Conservation (phyloP, 331 rosid genomes). For the Quercus lobata region DNA sequence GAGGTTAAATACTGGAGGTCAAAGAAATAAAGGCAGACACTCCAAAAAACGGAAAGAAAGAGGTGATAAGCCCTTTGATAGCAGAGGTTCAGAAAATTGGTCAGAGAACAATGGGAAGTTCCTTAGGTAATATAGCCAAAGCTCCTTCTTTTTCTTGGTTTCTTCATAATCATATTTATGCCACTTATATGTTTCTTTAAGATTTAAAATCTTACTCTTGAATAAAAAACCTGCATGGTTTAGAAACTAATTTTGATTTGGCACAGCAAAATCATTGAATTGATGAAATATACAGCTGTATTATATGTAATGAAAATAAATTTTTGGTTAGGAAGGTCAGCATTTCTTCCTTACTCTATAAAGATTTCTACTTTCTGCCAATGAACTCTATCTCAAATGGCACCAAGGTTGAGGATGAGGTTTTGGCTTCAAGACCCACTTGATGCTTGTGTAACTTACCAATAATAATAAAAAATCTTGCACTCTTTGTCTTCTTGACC, state of each 20-base stretch:
- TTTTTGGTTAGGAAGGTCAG: neutral
- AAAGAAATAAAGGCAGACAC: slow-evolving; percentile 46
- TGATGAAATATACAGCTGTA: neutral
- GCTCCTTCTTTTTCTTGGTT: neutral
- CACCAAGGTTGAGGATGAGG: too few relatives aligned
- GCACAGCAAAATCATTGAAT: neutral
- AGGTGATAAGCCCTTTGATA: slow-evolving; percentile 78
- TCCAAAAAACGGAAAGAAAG: slow-evolving; percentile 82
- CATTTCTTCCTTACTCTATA: neutral
- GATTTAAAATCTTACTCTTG: neutral
- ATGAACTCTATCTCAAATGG: too few relatives aligned
- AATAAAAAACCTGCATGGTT: neutral
- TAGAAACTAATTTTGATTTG: neutral
- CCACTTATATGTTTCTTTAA: neutral
- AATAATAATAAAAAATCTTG: too few relatives aligned
- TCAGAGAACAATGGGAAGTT: slow-evolving; percentile 65
- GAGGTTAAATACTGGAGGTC: slow-evolving; percentile 58
- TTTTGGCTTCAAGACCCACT: too few relatives aligned
- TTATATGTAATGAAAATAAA: neutral
- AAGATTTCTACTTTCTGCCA: neutral
- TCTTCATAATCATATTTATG: neutral
- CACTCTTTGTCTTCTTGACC: too few relatives aligned
- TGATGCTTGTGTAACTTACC: too few relatives aligned
- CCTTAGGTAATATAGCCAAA: slow-evolving; percentile 53
- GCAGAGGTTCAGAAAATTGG: slow-evolving; percentile 94